Conservation (phyloP, 768 basidiomycete genomes). For the Tylopilus cervinicoccineus region DNA sequence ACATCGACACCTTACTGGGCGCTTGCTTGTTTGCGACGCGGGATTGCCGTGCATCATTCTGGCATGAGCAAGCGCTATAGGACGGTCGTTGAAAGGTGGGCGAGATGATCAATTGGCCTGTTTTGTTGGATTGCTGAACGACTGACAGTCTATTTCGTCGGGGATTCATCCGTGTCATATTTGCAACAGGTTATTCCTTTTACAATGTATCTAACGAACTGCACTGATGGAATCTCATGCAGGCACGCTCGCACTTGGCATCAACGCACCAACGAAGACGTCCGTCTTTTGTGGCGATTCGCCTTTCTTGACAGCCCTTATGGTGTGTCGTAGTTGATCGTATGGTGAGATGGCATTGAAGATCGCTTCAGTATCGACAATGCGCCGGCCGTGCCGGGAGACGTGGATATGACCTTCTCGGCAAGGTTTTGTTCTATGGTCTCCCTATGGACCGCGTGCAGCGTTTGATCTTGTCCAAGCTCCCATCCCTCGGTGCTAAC, state of each 20-base stretch:
- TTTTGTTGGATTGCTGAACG: neutral
- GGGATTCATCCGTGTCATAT: slow-evolving; percentile 60
- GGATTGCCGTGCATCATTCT: slow-evolving; percentile 66
- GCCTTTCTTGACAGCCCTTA: slow-evolving; percentile 54
- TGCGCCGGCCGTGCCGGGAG: slow-evolving; percentile 72
- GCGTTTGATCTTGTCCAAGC: slow-evolving; percentile 57
- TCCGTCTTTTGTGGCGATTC: slow-evolving; percentile 63
- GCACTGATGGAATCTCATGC: neutral
- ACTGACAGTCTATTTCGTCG: slow-evolving; percentile 44
- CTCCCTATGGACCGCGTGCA: slow-evolving; percentile 60
- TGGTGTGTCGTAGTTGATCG: slow-evolving; percentile 36
- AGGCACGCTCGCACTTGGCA: slow-evolving; percentile 71
- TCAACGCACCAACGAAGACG: slow-evolving; percentile 70
- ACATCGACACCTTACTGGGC: slow-evolving; percentile 41
- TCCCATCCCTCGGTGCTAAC: slow-evolving; percentile 57
- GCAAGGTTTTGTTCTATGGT: slow-evolving; percentile 72
- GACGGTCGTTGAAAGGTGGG: slow-evolving; percentile 52
- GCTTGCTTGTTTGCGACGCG: slow-evolving; percentile 47
- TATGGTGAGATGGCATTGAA: neutral
- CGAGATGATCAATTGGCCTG: neutral
- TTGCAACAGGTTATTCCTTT: slow-evolving; percentile 51
- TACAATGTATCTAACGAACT: neutral
- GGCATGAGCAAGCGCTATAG: slow-evolving; percentile 67
- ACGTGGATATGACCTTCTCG: slow-evolving; percentile 64
- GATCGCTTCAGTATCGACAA: slow-evolving; percentile 54